Evolutionary conservation across 768 basidiomycete species (phyloP), one percentile per base, ranked within the genome.

Genomic region (Wakefieldia striispora): DNA sequence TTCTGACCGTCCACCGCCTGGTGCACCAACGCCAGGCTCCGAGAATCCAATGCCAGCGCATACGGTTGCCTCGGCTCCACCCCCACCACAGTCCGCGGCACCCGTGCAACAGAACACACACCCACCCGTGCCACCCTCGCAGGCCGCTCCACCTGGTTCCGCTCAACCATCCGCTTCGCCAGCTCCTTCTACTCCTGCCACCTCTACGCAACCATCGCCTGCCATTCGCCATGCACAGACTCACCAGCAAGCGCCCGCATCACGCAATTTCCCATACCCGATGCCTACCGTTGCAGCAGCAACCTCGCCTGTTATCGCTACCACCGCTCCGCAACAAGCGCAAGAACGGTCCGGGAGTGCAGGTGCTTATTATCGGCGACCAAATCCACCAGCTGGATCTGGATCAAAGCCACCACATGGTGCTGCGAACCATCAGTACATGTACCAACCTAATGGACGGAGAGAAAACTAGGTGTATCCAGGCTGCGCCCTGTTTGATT

Each of bases 241-340:
- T 24, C 67, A 69, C 27, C 65, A 67, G 34, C 66, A 58, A 40
- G n/a, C 53, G 0, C n/a, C 60, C 27, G 24, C 57, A 14, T 52
- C 65, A 1, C 58, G 69, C 23, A 61, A 51, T 39, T 60, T 82
- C 42, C 83, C 84, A 4, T 88, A 82, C 77, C 83, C 86, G 6
- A 86, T 87, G 83, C 85, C 86, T 2, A 85, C 82, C 1, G 77
- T 86, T 26, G 84, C 86, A 1, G 81, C 75, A 10, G 75, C 75
- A 39, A 80, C 81, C 0, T 79, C 84, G 6, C 77, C 83, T 2
- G 77, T 84, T 4, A 71, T 85, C 19, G 55, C 76, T 4, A 56
- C 70, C n/a, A 57, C 73, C 1, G 38, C 63, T 16, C 60, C 46
- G 43, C 78, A 77, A n/a, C 76, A 72, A 33, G 74, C 40, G 0